Conservation (phyloP, 176 grass and related monocot species). For the Panicum miliaceum region DNA sequence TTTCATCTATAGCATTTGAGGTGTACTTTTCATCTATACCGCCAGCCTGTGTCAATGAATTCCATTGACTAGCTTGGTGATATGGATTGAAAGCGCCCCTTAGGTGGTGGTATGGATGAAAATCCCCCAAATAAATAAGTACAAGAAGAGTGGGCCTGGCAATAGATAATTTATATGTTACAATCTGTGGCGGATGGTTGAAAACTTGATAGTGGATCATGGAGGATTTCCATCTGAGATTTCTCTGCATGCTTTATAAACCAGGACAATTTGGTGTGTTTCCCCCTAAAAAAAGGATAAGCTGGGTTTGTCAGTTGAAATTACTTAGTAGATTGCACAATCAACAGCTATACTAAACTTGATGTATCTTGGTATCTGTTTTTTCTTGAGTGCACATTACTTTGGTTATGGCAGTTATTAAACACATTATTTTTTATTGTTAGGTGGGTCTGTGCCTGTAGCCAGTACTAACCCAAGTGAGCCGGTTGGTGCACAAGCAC, state of each 20-base stretch:
- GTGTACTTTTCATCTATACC: neutral
- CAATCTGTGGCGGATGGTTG: slow-evolving; percentile 16
- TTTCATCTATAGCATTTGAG: neutral
- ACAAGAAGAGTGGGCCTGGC: neutral
- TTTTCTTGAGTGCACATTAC: slow-evolving; percentile 7
- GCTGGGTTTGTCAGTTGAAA: neutral
- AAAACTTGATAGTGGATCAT: slow-evolving; percentile 2
- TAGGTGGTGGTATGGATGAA: neutral
- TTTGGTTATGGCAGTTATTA: slow-evolving; percentile 44
- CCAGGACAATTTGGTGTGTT: neutral
- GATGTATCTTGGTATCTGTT: neutral
- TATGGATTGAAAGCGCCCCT: neutral
- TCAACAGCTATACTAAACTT: slow-evolving; percentile 2
- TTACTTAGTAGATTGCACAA: neutral
- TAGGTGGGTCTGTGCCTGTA: slow-evolving; percentile 70
- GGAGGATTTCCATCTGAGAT: slow-evolving; percentile 1
- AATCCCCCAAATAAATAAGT: neutral
- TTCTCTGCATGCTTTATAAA: slow-evolving; percentile 21
- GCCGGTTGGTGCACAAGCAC: slow-evolving; percentile 60
- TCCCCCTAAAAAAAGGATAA: neutral
- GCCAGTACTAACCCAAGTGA: slow-evolving; percentile 59
- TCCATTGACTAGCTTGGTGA: neutral
- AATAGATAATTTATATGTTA: slow-evolving; percentile 14
- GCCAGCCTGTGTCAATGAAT: neutral
- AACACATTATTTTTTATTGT: slow-evolving; percentile 45